Evolutionary conservation across 306 rosid genomes (phyloP), one percentile per base, ranked within the genome.

Genomic region (Albizia julibrissin): DNA sequence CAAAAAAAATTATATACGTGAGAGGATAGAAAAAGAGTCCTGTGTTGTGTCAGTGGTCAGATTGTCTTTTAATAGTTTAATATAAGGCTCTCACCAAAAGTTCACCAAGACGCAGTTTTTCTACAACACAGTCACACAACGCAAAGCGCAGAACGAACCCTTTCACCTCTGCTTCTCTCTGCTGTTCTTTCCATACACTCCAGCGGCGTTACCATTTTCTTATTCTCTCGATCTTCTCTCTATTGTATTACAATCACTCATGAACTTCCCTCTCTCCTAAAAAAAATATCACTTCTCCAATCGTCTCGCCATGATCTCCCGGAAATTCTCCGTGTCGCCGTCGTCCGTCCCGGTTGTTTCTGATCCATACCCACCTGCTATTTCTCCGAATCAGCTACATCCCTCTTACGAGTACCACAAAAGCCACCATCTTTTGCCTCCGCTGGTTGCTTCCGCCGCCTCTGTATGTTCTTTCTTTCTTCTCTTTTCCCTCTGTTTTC

Each of bases 301-400:
- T 39, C 14, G 40, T 11, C 54, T 5, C 42, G 42, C 79, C 79
- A 94, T 94, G 95, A 93, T 90, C 39, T 90, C 92, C 18, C 93
- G 89, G 18, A 88, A 62, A 31, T 76, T 81, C 58, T 80, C 83
- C 15, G 80, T 78, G 0, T 82, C 91, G 5, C 89, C 88, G 34
- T 58, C 91, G 22, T 31, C 64, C n/a, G n/a, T n/a, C 4, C 5
- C 39, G 21, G 64, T 31, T 64, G 61, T 33, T 44, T 2, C 18
- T 2, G 67, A 52, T 1, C 82, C 86, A 43, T 19, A 37, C 61
- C 24, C 16, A 19, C 71, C 83, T 15, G 2, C 47, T n/a, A 10
- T 56, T 22, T 2, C 69, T 2, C 47, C 70, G 6, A 39, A 15
- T 33, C 61, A 75, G 9, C 18, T 42, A 69, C 33, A 31, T 9